Evolutionary conservation across 176 grass and related monocot species (phyloP), one percentile per base, ranked within the genome.

Genomic region (Triticum monococcum): DNA sequence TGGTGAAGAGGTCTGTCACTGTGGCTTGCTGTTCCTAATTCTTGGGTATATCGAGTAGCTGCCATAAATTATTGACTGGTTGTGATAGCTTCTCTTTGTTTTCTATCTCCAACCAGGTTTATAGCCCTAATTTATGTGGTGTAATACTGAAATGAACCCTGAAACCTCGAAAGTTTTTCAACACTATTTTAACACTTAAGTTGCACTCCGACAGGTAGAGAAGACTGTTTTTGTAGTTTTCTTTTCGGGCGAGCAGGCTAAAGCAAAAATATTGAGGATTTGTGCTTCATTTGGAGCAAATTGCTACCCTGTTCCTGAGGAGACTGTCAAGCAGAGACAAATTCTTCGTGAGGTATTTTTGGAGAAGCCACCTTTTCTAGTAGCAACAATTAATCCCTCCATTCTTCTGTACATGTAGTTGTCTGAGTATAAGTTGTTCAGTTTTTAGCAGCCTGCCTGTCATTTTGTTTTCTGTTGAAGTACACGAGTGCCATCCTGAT

Each of bases 231-330:
- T 99, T 37, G 92, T 99, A 79, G 85, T 99, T 81, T 99, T 91
- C 88, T 97, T 99, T 93, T 99, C 97, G 52, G 97, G 97, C 76
- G 94, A 99, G 52, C 97, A 99, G 81, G 92, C 97, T 68, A 99
- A 82, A 86, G 83, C 78, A 74, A 99, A 93, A 83, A 94, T 99
- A 79, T 73, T 94, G 60, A 99, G 90, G 88, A 99, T 99, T 80
- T 99, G 97, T 73, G 68, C 85, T 88, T 93, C 97, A 80, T 93
- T 94, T 94, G 94, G 94, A 54, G 94, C 97, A 89, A 99, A 88
- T 88, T 99, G 94, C 80, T 99, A 99, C 87, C 97, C 97, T 89
- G 94, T 99, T 84, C 94, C 97, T 3, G 97, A 97, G 85, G 97
- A 99, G 82, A 92, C 52, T 82, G 83, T 72, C 62, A 97, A 99